Evolutionary conservation across 164 flowering plant species (phyloP).

Genomic region (Paratinospora sagittata): DNA sequence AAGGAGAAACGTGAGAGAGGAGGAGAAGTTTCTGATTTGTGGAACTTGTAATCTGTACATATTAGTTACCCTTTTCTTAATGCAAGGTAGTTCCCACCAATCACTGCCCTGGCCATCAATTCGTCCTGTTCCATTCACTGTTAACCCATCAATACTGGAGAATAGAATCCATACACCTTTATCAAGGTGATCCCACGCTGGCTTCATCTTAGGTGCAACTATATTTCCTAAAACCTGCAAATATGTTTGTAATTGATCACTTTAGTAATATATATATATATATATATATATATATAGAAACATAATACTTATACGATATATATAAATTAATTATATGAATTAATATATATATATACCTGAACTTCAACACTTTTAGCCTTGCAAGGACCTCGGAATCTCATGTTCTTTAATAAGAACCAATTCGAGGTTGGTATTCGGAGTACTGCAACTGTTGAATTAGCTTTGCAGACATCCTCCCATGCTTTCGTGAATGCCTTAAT

Average conservation of each 20-base stretch:
- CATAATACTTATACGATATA: too few relatives aligned
- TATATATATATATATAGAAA: background rate
- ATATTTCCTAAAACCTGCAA: background rate
- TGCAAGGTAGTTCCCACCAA: too few relatives aligned
- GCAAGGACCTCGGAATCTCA: too few relatives aligned
- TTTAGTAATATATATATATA: background rate
- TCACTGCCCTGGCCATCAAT: too few relatives aligned
- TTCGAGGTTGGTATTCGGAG: background rate
- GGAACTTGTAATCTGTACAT: too few relatives aligned
- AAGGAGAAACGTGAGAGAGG: too few relatives aligned
- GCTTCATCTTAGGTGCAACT: background rate
- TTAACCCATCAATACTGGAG: too few relatives aligned
- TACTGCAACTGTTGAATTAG: background rate
- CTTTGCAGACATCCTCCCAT: background rate
- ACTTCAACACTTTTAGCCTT: background rate
- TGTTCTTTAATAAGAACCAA: background rate
- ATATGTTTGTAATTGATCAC: background rate
- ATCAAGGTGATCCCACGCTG: conserved; percentile 1
- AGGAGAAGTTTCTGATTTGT: too few relatives aligned
- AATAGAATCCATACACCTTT: background rate
- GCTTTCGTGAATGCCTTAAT: too few relatives aligned
- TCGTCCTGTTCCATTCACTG: too few relatives aligned
- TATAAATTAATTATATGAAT: background rate
- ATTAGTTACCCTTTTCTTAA: too few relatives aligned
- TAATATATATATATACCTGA: conserved; percentile 6